phyloP scores from a whole-genome alignment of 345 rosid genomes.

The Eutrema yunnanense region DNA sequence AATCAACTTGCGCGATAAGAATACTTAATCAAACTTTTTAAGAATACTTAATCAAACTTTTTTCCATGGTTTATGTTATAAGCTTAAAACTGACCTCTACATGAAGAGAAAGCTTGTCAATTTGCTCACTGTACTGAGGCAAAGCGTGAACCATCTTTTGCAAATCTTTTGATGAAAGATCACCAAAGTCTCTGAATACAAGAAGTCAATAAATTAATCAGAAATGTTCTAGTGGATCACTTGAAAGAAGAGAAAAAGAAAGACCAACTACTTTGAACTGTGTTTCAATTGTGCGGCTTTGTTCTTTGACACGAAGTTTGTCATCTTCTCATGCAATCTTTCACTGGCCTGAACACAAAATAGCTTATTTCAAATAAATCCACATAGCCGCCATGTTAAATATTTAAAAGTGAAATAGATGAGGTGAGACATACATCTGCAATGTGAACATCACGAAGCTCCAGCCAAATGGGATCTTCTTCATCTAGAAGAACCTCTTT shows the following conservation, averaged over 20 bases:
- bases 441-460: conserved; percentile 92
- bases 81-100: conserved; percentile 69
- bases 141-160: conserved; percentile 97
- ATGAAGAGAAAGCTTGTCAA: conserved; percentile 96
- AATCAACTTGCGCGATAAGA: not conserved
- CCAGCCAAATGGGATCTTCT: conserved; percentile 95
- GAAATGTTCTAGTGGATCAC: not conserved
- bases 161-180: conserved; percentile 84
- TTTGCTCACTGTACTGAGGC: conserved; percentile 98
- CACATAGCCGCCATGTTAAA: not conserved
- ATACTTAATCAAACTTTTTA: not conserved
- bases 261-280: conserved; percentile 62
- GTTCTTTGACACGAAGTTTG: conserved; percentile 74
- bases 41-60: not conserved
- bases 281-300: conserved; percentile 95
- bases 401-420: not conserved
- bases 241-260: not conserved
- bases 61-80: not conserved
- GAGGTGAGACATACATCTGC: conserved; percentile 61
- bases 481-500: conserved; percentile 95
- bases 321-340: conserved; percentile 91
- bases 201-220: not conserved
- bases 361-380: conserved; percentile 1
- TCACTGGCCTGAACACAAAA: conserved; percentile 65
- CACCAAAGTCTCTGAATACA: conserved; percentile 61